These are phyloP conservation scores for Gonapodya sp. DNA, from an alignment of 192 early-diverging fungal species.

Conservation along the genomic window DNA sequence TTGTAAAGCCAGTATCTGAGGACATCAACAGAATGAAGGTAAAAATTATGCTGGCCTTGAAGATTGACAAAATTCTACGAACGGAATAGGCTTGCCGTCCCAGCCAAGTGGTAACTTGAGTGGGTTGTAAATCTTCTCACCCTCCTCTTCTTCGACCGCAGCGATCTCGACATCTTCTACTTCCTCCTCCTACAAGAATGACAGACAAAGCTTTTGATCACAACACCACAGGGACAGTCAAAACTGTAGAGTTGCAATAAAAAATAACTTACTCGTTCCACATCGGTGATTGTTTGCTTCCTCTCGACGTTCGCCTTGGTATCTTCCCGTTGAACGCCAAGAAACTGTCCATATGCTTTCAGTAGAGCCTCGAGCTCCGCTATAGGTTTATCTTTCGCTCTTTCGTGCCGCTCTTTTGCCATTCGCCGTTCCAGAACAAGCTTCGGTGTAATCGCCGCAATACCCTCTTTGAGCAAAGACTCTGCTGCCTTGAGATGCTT, in stretches of 20 bases:
- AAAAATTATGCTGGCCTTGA: too few relatives aligned
- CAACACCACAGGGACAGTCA: neutral
- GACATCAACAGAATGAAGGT: too few relatives aligned
- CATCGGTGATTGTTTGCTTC: constrained; percentile 81
- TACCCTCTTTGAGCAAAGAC: constrained; percentile 19
- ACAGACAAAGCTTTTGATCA: neutral
- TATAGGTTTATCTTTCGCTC: constrained; percentile 18
- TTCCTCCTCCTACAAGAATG: constrained; percentile 30
- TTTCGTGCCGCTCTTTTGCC: neutral
- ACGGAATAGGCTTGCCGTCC: constrained; percentile 97
- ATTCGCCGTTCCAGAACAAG: neutral
- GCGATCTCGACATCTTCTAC: constrained; percentile 26
- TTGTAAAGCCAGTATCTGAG: constrained; percentile 87
- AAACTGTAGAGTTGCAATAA: neutral
- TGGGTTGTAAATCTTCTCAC: constrained; percentile 93
- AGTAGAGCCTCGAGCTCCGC: constrained; percentile 58
- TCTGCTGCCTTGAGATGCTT: constrained; percentile 80
- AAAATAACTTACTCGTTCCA: constrained; percentile 44
- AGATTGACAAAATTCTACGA: too few relatives aligned
- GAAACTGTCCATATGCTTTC: constrained; percentile 31
- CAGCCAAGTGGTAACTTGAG: constrained; percentile 90
- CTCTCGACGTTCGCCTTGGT: constrained; percentile 81
- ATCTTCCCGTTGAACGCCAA: constrained; percentile 49
- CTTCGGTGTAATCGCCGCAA: constrained; percentile 5
- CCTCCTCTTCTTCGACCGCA: constrained; percentile 32